phyloP scores from a whole-genome alignment of 1,139 yeast species.

The Arxiozyma telluris region DNA sequence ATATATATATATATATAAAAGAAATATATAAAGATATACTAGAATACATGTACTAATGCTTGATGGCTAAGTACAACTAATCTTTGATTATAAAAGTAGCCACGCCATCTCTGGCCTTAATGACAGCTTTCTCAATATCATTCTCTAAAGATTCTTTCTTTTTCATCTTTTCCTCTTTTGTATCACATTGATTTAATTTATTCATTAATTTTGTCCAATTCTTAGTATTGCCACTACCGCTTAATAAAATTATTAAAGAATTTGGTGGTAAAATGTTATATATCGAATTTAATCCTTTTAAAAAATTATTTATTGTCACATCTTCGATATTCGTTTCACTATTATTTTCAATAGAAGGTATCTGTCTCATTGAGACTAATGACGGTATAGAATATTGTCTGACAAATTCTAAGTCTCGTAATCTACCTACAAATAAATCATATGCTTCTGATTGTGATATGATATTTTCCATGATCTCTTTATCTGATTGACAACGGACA shows the following conservation, averaged over 20 bases:
- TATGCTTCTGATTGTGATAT: slow-evolving; percentile 32
- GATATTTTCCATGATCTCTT: slow-evolving; percentile 43
- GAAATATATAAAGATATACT: background rate
- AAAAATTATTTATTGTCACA: background rate
- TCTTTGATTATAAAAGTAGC: slow-evolving; percentile 28
- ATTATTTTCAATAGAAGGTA: slow-evolving; percentile 31
- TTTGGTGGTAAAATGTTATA: slow-evolving; percentile 48
- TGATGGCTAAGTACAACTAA: slow-evolving; percentile 19
- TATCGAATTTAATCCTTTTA: slow-evolving; percentile 34
- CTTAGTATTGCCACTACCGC: slow-evolving; percentile 56
- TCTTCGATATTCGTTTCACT: slow-evolving; percentile 21
- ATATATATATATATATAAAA: slow-evolving; percentile 4
- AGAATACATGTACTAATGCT: slow-evolving; percentile 35
- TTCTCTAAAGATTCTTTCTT: slow-evolving; percentile 37
- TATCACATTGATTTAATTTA: slow-evolving; percentile 36
- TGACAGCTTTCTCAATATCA: slow-evolving; percentile 40
- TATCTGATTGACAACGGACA: slow-evolving; percentile 47
- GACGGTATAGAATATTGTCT: slow-evolving; percentile 22
- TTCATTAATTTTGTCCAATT: slow-evolving; percentile 36
- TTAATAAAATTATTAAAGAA: slow-evolving; percentile 51
- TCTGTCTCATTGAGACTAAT: slow-evolving; percentile 7
- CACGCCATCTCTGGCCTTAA: slow-evolving; percentile 47
- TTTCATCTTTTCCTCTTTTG: slow-evolving; percentile 30
- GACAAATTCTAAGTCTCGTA: slow-evolving; percentile 51
- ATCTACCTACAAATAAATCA: slow-evolving; percentile 45